A percentile compares a stretch with the other conserved stretches of the same genome.
phyloP scores from a whole-genome alignment of 495 filamentous ascomycete species.

The Penicillium daleae region DNA sequence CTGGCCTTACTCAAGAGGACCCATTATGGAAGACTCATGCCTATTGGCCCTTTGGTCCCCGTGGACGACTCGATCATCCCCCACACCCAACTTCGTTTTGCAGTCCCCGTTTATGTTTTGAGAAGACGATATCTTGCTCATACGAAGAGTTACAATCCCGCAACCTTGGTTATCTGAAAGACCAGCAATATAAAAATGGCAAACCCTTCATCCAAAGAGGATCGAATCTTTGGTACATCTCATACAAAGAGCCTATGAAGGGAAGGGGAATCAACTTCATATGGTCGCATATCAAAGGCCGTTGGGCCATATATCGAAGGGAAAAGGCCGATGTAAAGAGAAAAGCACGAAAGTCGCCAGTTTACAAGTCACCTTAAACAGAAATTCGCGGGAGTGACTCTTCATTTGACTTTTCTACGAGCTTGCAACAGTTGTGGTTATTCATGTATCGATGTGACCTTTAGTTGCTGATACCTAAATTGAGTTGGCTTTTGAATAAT shows the following conservation, averaged over 20 bases:
- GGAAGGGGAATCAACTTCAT: background rate
- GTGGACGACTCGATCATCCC: conserved; percentile 1
- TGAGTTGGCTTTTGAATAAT: background rate
- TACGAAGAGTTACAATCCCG: conserved; percentile 8
- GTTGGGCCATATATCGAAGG: background rate
- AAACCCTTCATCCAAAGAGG: background rate
- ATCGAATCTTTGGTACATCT: background rate
- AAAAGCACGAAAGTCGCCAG: too few species aligned
- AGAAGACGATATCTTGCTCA: conserved; percentile 8
- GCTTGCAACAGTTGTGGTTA: background rate
- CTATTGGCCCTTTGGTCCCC: background rate
- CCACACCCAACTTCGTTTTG: background rate
- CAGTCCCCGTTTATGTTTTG: conserved; percentile 10
- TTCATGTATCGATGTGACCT: background rate
- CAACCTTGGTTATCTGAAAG: conserved; percentile 16
- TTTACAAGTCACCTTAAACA: background rate
- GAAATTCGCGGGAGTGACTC: background rate
- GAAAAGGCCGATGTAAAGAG: background rate
- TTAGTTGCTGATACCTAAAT: conserved; percentile 1
- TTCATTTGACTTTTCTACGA: background rate
- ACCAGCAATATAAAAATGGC: conserved; percentile 9
- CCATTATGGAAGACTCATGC: conserved; percentile 7
- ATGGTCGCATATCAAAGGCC: background rate
- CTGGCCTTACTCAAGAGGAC: conserved; percentile 7
- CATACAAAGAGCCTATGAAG: conserved; percentile 12